Percentiles rank a stretch among this genome's conserved stretches.
phyloP scores from a whole-genome alignment of 257 asterid species.

The Striga asiatica region DNA sequence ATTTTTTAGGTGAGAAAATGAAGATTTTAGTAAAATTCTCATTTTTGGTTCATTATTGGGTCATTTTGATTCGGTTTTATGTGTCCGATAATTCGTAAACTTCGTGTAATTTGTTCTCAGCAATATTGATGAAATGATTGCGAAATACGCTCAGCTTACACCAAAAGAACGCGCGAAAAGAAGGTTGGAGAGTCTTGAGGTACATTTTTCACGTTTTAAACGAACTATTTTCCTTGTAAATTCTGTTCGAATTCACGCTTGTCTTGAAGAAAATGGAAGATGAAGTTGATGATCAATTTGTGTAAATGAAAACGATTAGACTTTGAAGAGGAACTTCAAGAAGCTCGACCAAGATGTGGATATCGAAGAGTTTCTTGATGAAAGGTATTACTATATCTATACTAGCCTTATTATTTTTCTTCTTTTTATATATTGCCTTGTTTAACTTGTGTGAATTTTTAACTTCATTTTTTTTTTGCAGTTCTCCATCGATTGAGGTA shows the following conservation, averaged over 20 bases:
- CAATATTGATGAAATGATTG: conserved; percentile 68
- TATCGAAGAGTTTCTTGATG: conserved; percentile 67
- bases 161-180: conserved; percentile 84
- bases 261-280: background rate
- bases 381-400: too few relatives aligned
- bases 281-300: conserved; percentile 16
- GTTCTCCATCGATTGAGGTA: conserved; percentile 64
- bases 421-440: too few relatives aligned
- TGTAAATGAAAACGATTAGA: conserved; percentile 39
- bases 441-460: too few relatives aligned
- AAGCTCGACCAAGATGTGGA: conserved; percentile 81
- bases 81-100: too few relatives aligned
- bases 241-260: background rate
- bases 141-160: conserved; percentile 70
- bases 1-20: too few relatives aligned
- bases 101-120: conserved; percentile 30
- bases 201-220: conserved; percentile 25
- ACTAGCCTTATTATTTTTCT: too few relatives aligned
- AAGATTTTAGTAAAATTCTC: too few relatives aligned
- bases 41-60: background rate
- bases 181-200: conserved; percentile 93
- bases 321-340: conserved; percentile 71
- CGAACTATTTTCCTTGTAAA: background rate
- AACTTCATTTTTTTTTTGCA: conserved; percentile 35
- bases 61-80: too few relatives aligned